Conservation (phyloP, 495 filamentous ascomycete genomes). For the Acidomyces sp. region DNA sequence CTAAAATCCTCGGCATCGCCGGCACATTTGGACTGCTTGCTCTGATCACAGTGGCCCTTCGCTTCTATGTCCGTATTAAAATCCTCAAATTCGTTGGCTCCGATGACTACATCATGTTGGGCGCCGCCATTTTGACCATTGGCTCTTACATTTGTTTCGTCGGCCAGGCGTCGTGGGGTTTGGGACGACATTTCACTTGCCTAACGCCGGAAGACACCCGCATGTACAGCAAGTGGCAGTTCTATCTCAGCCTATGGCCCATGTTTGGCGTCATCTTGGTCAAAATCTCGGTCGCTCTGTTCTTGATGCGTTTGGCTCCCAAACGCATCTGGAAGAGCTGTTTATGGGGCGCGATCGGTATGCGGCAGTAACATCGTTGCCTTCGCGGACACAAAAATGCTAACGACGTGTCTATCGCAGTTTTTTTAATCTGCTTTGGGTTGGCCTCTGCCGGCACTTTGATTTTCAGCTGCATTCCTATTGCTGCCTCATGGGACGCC, state of each 20-base stretch:
- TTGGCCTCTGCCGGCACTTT: conserved; percentile 22
- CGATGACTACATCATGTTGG: conserved; percentile 26
- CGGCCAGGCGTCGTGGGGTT: conserved; percentile 20
- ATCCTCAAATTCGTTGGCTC: conserved; percentile 25
- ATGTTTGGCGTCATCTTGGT: conserved; percentile 14
- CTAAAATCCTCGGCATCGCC: conserved; percentile 21
- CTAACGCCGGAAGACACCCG: not conserved
- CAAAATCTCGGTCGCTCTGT: conserved; percentile 27
- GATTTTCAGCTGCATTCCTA: conserved; percentile 24
- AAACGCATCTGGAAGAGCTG: conserved; percentile 18
- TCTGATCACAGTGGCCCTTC: conserved; percentile 18
- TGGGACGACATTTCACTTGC: conserved; percentile 20
- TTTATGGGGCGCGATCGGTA: conserved; percentile 22
- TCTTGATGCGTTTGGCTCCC: conserved; percentile 22
- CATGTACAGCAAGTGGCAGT: conserved; percentile 9
- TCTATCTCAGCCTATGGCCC: conserved; percentile 15
- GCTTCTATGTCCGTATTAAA: conserved; percentile 22
- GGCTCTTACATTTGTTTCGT: conserved; percentile 21
- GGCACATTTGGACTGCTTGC: conserved; percentile 20
- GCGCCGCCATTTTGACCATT: conserved; percentile 20
- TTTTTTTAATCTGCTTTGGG: conserved; percentile 21
- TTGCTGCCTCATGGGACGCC: conserved; percentile 21
- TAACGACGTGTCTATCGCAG: no score
- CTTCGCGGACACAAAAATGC: no score
- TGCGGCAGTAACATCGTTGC: no score